Evolutionary conservation across 768 basidiomycete species (phyloP).

Genomic region (Coprinopsis marcescibilis): DNA sequence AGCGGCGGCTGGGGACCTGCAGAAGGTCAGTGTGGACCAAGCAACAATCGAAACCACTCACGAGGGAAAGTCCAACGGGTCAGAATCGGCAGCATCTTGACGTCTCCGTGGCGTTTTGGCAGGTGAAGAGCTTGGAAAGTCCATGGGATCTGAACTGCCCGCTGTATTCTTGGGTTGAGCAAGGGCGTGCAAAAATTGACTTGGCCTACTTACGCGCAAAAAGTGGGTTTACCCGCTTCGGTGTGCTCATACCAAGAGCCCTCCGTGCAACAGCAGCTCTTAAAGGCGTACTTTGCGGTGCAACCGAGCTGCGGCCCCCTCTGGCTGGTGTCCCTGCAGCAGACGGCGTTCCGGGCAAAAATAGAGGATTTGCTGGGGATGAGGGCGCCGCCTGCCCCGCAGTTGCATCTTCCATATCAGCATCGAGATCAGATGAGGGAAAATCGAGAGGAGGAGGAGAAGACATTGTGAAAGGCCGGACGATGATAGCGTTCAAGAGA

Average conservation of each 20-base stretch:
- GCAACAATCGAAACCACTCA: slow-evolving; percentile 25
- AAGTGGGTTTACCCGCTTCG: slow-evolving; percentile 47
- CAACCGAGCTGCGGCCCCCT: slow-evolving; percentile 27
- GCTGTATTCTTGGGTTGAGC: slow-evolving; percentile 24
- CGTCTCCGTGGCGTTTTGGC: slow-evolving; percentile 38
- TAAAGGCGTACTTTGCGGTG: slow-evolving; percentile 42
- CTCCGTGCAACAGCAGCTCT: slow-evolving; percentile 43
- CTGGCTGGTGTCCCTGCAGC: slow-evolving; percentile 45
- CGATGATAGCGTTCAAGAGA: slow-evolving; percentile 11
- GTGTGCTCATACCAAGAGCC: slow-evolving; percentile 51
- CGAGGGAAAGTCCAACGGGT: slow-evolving; percentile 70
- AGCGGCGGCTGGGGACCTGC: slow-evolving; percentile 45
- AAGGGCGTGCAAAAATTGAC: slow-evolving; percentile 4
- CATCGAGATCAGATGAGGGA: slow-evolving; percentile 54
- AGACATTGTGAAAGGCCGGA: no score
- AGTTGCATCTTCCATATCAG: slow-evolving; percentile 42
- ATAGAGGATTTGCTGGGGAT: slow-evolving; percentile 41
- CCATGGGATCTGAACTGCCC: slow-evolving; percentile 58
- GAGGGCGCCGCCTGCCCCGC: slow-evolving; percentile 24
- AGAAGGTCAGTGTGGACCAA: not conserved
- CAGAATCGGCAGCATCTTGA: slow-evolving; percentile 45
- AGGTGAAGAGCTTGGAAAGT: slow-evolving; percentile 61
- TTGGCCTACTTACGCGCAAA: slow-evolving; percentile 39
- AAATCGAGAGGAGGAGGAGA: slow-evolving; percentile 62
- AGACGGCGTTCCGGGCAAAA: slow-evolving; percentile 51